A percentile compares a stretch with the other conserved stretches of the same genome.
phyloP scores from a whole-genome alignment of 805 yeast genomes.

The Candida coleopterorum region DNA sequence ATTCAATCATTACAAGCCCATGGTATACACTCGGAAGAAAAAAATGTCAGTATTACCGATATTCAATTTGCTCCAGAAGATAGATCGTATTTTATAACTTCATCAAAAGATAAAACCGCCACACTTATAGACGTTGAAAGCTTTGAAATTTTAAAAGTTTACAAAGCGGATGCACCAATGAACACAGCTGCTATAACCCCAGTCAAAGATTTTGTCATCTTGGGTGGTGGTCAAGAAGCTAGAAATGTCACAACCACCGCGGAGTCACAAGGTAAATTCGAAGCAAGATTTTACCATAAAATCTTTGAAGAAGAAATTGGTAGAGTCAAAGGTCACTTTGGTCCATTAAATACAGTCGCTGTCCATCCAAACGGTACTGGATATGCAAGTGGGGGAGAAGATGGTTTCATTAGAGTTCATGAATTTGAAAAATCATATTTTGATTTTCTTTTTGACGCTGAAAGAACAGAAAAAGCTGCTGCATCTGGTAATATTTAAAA shows the following conservation, averaged over 20 bases:
- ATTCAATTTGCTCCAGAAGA: slow-evolving; percentile 81
- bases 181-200: slow-evolving; percentile 95
- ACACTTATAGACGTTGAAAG: slow-evolving; percentile 73
- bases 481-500: slow-evolving; percentile 25
- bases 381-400: slow-evolving; percentile 98
- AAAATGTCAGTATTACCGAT: slow-evolving; percentile 59
- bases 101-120: slow-evolving; percentile 89
- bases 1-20: slow-evolving; percentile 60
- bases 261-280: slow-evolving; percentile 90
- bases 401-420: slow-evolving; percentile 93
- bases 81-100: slow-evolving; percentile 81
- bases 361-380: slow-evolving; percentile 92
- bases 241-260: slow-evolving; percentile 97
- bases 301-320: slow-evolving; percentile 94
- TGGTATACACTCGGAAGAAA: slow-evolving; percentile 54
- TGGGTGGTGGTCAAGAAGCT: slow-evolving; percentile 99
- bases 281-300: slow-evolving; percentile 93
- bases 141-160: slow-evolving; percentile 66
- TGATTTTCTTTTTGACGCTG: slow-evolving; percentile 91
- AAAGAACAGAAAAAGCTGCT: slow-evolving; percentile 62
- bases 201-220: slow-evolving; percentile 80
- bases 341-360: slow-evolving; percentile 92
- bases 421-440: slow-evolving; percentile 88
- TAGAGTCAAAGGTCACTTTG: slow-evolving; percentile 97
- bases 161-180: slow-evolving; percentile 85